Percentiles rank a stretch among this genome's conserved stretches.
Conservation (phyloP, 208 protist genomes). For the Trypanosoma scelopori region DNA sequence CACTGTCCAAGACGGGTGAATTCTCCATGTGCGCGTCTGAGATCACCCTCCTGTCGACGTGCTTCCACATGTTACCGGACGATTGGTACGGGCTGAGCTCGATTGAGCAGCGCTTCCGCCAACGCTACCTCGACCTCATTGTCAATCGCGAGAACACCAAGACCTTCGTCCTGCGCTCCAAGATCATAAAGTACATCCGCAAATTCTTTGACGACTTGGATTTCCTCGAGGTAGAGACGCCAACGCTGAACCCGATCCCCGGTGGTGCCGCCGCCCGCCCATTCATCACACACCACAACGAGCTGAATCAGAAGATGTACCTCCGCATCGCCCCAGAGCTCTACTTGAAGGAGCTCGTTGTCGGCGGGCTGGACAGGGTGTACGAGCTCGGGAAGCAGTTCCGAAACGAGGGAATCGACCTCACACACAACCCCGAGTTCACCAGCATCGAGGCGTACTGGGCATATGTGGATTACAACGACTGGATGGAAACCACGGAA, state of each 20-base stretch:
- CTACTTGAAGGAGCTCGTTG: conserved; percentile 99
- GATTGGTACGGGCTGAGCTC: conserved; percentile 93
- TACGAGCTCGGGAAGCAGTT: conserved; percentile 99
- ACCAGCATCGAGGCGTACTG: conserved; percentile 99
- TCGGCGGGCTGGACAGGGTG: conserved; percentile 99
- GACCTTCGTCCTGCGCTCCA: conserved; percentile 93
- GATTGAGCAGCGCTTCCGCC: conserved; percentile 94
- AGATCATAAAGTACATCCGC: conserved; percentile 97
- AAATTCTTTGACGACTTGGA: conserved; percentile 95
- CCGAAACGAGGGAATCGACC: conserved; percentile 98
- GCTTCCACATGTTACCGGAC: conserved; percentile 99
- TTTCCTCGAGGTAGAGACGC: conserved; percentile 99
- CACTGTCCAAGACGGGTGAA: conserved; percentile 87
- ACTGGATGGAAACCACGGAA: conserved; percentile 99
- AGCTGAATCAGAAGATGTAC: conserved; percentile 98
- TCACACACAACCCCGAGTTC: conserved; percentile 99
- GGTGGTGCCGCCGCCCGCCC: conserved; percentile 99
- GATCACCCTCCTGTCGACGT: conserved; percentile 94
- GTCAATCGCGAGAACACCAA: conserved; percentile 94
- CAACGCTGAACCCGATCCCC: conserved; percentile 98
- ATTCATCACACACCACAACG: conserved; percentile 99
- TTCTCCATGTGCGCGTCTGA: conserved; percentile 87
- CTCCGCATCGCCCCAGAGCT: conserved; percentile 99
- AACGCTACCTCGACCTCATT: conserved; percentile 99
- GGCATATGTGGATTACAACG: conserved; percentile 99